Evolutionary conservation across 352 stramenopile genomes (phyloP).

Genomic region (Phytophthora capsici): DNA sequence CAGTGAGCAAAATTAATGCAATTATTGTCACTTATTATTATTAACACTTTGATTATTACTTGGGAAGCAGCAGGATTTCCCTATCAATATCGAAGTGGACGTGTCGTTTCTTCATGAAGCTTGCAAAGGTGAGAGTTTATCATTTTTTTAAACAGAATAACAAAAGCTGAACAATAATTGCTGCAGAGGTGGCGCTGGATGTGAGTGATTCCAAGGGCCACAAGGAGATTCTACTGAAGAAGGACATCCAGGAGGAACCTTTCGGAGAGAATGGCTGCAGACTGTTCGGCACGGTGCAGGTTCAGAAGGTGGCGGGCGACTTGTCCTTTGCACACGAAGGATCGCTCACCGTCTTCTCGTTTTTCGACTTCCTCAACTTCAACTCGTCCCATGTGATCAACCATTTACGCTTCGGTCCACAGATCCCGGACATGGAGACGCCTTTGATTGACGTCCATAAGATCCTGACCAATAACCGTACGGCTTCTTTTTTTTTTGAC

Average conservation of each 20-base stretch:
- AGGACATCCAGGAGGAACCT: conserved; percentile 66
- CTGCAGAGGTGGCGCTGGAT: conserved; percentile 78
- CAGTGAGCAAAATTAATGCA: conserved; percentile 49
- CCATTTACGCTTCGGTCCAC: conserved; percentile 76
- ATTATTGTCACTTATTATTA: conserved; percentile 9
- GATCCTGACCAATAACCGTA: conserved; percentile 82
- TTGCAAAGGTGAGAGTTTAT: conserved; percentile 56
- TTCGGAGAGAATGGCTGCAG: conserved; percentile 78
- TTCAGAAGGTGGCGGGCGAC: conserved; percentile 86
- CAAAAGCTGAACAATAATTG: conserved; percentile 5
- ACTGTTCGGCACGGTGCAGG: conserved; percentile 66
- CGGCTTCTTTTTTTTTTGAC: neutral
- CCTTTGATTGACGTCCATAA: conserved; percentile 87
- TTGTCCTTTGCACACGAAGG: conserved; percentile 88
- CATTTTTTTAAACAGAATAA: neutral
- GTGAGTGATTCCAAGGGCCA: conserved; percentile 87
- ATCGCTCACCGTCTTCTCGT: conserved; percentile 87
- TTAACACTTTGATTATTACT: conserved; percentile 12
- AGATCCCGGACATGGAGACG: conserved; percentile 87
- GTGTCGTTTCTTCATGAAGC: conserved; percentile 83
- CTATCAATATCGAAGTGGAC: conserved; percentile 84
- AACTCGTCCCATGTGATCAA: conserved; percentile 89
- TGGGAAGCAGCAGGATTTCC: conserved; percentile 77
- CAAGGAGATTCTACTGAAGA: conserved; percentile 80
- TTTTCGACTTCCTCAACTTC: conserved; percentile 90